Evolutionary conservation across 306 rosid genomes (phyloP).

Genomic region (Vicia sativa): DNA sequence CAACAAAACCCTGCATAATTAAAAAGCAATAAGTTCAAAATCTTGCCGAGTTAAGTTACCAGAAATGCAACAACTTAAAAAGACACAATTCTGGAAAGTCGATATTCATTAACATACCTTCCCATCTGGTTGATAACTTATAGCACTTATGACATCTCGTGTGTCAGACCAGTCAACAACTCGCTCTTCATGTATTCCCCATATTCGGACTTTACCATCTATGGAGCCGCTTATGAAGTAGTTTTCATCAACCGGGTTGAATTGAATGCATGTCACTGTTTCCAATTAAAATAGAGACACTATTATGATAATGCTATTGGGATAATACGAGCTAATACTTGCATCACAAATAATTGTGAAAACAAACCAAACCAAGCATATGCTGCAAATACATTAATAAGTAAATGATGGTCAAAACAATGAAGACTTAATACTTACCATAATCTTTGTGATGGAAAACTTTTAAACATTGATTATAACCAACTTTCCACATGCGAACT

Average conservation of each 20-base stretch:
- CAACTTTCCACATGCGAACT: conserved; percentile 82
- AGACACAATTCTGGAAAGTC: conserved; percentile 1
- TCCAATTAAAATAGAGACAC: conserved; percentile 32
- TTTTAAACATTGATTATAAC: conserved; percentile 52
- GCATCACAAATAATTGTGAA: conserved; percentile 6
- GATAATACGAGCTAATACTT: conserved; percentile 7
- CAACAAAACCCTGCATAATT: conserved; percentile 69
- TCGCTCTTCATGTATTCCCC: conserved; percentile 73
- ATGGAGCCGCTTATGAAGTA: conserved; percentile 89
- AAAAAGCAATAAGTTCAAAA: conserved; percentile 31
- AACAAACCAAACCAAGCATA: conserved; percentile 20
- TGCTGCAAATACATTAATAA: background rate
- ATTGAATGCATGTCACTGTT: conserved; percentile 86
- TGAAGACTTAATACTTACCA: conserved; percentile 48
- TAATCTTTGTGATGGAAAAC: conserved; percentile 77
- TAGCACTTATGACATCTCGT: conserved; percentile 77
- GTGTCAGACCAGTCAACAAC: conserved; percentile 91
- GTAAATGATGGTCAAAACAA: background rate
- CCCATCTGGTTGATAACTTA: conserved; percentile 78
- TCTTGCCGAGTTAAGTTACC: background rate
- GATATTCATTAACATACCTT: conserved; percentile 53
- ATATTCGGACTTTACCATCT: conserved; percentile 87
- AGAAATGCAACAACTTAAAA: conserved; percentile 1
- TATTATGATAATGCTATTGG: conserved; percentile 18
- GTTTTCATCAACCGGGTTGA: conserved; percentile 75